phyloP scores from a whole-genome alignment of 352 stramenopile genomes.

The Phytophthora crassamura region DNA sequence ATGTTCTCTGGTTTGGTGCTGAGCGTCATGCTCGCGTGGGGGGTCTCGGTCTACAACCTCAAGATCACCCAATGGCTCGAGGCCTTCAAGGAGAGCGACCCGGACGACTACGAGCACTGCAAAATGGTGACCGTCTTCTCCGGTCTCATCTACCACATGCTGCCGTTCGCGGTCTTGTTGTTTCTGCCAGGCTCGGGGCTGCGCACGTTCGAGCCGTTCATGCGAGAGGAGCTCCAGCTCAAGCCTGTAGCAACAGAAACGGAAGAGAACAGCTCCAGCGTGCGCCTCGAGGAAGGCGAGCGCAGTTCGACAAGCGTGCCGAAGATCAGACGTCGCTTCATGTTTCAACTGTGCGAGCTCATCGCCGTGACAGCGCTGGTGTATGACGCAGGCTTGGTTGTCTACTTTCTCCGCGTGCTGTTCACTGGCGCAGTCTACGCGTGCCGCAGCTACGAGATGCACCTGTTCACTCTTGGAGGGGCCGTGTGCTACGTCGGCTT shows the following conservation, averaged over 20 bases:
- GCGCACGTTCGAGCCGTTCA: conserved; percentile 73
- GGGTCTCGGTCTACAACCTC: conserved; percentile 66
- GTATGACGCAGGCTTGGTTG: conserved; percentile 58
- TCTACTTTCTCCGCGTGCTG: conserved; percentile 86
- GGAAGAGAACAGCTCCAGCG: background rate
- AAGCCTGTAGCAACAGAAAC: conserved; percentile 5
- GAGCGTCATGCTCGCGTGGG: conserved; percentile 41
- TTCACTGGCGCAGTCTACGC: conserved; percentile 76
- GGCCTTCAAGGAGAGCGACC: conserved; percentile 39
- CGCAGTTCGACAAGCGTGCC: conserved; percentile 37
- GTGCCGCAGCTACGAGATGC: conserved; percentile 53
- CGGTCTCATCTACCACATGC: conserved; percentile 62
- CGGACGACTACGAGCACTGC: conserved; percentile 51
- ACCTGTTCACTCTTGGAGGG: conserved; percentile 59
- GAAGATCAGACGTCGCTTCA: conserved; percentile 68
- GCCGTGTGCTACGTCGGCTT: conserved; percentile 56
- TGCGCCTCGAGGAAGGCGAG: conserved; percentile 12
- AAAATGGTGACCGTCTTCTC: conserved; percentile 57
- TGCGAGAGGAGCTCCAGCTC: conserved; percentile 41
- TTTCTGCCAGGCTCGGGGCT: conserved; percentile 58
- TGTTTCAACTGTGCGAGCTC: conserved; percentile 77
- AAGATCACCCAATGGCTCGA: conserved; percentile 22
- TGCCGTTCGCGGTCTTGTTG: conserved; percentile 59
- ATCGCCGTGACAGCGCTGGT: conserved; percentile 56
- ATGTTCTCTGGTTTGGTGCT: conserved; percentile 50